Evolutionary conservation across 2,329 filamentous ascomycete genomes (phyloP).

Genomic region (Sclerotinia glacialis): DNA sequence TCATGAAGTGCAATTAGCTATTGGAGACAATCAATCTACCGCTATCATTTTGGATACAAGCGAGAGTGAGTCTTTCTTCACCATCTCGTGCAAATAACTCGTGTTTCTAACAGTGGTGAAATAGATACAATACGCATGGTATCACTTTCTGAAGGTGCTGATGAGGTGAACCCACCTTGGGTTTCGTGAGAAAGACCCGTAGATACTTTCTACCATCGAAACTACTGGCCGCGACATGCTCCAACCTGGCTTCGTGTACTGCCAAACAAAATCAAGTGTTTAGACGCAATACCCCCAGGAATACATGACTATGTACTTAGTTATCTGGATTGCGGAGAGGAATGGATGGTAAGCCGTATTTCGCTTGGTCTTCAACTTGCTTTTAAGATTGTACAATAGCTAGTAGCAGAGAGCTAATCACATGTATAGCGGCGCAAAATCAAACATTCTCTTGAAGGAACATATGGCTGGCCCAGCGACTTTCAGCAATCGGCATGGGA

Average conservation of each 20-base stretch:
- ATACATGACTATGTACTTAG: background rate
- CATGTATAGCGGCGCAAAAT: background rate
- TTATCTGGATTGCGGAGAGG: background rate
- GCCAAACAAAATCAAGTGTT: slow-evolving; percentile 1
- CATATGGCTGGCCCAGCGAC: background rate
- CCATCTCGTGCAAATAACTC: background rate
- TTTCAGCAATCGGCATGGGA: slow-evolving; percentile 3
- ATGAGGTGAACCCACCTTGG: background rate
- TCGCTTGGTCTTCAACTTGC: background rate
- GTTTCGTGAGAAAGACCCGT: background rate
- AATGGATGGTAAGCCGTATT: background rate
- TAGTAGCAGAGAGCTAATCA: background rate
- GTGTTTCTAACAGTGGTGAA: background rate
- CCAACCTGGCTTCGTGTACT: slow-evolving; percentile 4
- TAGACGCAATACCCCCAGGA: background rate
- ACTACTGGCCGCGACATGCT: slow-evolving; percentile 11
- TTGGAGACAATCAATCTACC: background rate
- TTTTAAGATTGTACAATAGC: too few species aligned
- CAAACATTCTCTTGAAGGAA: background rate
- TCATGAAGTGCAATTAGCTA: background rate
- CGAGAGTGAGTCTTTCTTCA: background rate
- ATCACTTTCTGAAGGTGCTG: background rate
- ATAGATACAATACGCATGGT: slow-evolving; percentile 5
- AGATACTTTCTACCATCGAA: background rate
- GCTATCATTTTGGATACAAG: background rate